Evolutionary conservation across 2,329 filamentous ascomycete genomes (phyloP).

Genomic region (Colletotrichum destructivum): DNA sequence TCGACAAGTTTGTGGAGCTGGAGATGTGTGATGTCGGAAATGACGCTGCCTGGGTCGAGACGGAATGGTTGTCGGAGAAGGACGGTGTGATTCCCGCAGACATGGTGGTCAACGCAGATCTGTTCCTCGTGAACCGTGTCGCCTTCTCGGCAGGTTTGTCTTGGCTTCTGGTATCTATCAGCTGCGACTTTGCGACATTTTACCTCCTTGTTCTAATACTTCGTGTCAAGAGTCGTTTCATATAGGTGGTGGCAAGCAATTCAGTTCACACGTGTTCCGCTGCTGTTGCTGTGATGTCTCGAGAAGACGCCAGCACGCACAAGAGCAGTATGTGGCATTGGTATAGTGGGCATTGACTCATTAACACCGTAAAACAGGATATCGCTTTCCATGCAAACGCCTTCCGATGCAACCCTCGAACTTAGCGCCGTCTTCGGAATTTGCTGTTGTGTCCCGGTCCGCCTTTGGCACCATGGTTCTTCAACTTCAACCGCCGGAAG

Average conservation of each 20-base stretch:
- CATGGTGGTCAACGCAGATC: constrained; percentile 15
- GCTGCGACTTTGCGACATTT: constrained; percentile 41
- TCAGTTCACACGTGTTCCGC: background rate
- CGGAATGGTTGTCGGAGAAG: constrained; percentile 33
- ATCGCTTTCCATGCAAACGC: constrained; percentile 30
- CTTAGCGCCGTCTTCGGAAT: constrained; percentile 67
- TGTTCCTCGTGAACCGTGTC: constrained; percentile 26
- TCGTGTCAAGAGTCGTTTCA: background rate
- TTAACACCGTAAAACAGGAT: constrained; percentile 11
- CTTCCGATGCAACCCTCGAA: background rate
- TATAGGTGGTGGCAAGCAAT: background rate
- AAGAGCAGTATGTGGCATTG: background rate
- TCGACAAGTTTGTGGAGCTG: constrained; percentile 31
- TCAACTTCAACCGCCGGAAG: constrained; percentile 76
- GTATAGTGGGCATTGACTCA: constrained; percentile 36
- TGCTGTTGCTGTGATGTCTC: background rate
- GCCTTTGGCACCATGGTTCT: constrained; percentile 74
- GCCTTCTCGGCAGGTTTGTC: constrained; percentile 35
- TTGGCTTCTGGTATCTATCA: constrained; percentile 40
- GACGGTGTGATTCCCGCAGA: constrained; percentile 34
- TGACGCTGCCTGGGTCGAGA: constrained; percentile 22
- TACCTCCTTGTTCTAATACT: constrained; percentile 19
- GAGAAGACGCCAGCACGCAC: background rate
- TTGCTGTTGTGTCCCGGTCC: constrained; percentile 70
- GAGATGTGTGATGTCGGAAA: constrained; percentile 17